Conservation (phyloP, 768 basidiomycete species). For the Kwoniella dendrophila region DNA sequence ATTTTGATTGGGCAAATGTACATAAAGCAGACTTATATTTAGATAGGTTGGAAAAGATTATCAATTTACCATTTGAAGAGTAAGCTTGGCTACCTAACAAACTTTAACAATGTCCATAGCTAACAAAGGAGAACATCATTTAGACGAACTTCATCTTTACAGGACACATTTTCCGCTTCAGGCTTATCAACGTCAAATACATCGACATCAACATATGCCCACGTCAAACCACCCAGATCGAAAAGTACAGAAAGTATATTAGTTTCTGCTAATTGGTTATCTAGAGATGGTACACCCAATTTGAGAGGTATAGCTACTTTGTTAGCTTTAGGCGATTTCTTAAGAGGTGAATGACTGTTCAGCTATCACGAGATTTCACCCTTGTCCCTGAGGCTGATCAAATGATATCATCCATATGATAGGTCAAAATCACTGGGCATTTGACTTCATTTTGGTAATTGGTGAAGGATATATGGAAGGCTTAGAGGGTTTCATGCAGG, state of each 20-base stretch:
- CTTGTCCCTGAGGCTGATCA: neutral
- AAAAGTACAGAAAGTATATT: slow-evolving; percentile 92
- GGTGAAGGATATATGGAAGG: slow-evolving; percentile 88
- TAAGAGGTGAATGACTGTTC: slow-evolving; percentile 67
- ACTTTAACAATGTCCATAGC: neutral
- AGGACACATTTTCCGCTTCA: slow-evolving; percentile 69
- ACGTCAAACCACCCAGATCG: slow-evolving; percentile 80
- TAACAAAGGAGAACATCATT: neutral
- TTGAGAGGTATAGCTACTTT: slow-evolving; percentile 84
- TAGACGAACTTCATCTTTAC: slow-evolving; percentile 70
- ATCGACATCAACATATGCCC: slow-evolving; percentile 73
- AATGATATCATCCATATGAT: neutral
- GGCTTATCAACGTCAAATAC: slow-evolving; percentile 72
- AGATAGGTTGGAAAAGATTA: slow-evolving; percentile 66
- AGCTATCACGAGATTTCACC: too few relatives aligned
- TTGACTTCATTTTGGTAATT: slow-evolving; percentile 86
- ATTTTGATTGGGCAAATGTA: slow-evolving; percentile 91
- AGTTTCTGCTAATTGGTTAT: slow-evolving; percentile 86
- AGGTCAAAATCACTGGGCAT: slow-evolving; percentile 74
- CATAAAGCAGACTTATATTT: slow-evolving; percentile 81
- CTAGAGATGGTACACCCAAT: slow-evolving; percentile 64
- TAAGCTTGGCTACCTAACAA: slow-evolving; percentile 58
- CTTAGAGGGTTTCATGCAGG: slow-evolving; percentile 85
- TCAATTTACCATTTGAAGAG: slow-evolving; percentile 72
- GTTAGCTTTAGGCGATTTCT: slow-evolving; percentile 76